Evolutionary conservation across 129 eudicot genomes (phyloP), one percentile per base, ranked within the genome.

Genomic region (Ambrosia artemisiifolia): DNA sequence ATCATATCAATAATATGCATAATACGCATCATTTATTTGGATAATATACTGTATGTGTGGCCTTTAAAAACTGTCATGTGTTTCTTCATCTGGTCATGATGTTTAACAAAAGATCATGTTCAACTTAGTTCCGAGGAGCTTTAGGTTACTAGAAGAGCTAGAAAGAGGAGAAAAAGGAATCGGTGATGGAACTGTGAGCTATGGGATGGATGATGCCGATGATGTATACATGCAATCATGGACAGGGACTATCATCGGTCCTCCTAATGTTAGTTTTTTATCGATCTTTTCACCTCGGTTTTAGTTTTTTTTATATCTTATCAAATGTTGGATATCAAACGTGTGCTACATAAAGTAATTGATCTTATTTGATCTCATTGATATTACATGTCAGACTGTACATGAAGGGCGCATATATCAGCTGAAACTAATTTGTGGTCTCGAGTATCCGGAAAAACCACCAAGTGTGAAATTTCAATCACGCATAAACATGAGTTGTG

Each of bases 141-240:
- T 90, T 69, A 79, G 96, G 61, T 87, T 90, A 66, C 85, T 90
- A 74, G 96, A 90, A 73, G 94, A 90, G 83, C 94, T 90, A 14
- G 94, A 90, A 85, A 87, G 96, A 79, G 94, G 96, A 46, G 96
- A 90, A 74, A 90, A 90, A 61, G 96, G 94, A 65, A 90, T 87
- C 13, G 96, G 96, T 43, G 91, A 90, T 90, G 96, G 96, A 87
- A 85, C 88, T 57, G 96, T 90, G 66, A 90, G 96, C 83, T 90
- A 90, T 20, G 96, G 96, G 18, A 90, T 90, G 96, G 96, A 90
- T 68, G 96, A 87, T 73, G 94, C 87, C 38, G 94, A 90, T 83
- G 96, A 90, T 77, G 77, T 90, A 3, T 87, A 75, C 85, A 87
- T 90, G 96, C 94, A 87, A 59, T 87, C 96, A 59, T 90, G 96